Conservation (phyloP, 2,329 filamentous ascomycete species). For the Beauveria sp. region DNA sequence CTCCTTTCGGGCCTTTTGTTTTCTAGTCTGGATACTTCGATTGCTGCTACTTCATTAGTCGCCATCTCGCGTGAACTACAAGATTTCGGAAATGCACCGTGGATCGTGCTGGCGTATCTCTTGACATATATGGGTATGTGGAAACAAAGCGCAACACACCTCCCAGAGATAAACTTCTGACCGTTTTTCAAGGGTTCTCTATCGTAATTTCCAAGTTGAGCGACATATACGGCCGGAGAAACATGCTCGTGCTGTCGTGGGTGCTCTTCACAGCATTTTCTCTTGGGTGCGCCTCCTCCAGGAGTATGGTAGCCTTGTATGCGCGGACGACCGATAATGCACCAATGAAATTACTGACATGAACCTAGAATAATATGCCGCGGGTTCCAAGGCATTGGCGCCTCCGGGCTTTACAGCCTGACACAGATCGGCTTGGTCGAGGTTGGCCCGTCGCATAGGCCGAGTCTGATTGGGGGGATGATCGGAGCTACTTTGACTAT, state of each 20-base stretch:
- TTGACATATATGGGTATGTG: slow-evolving; percentile 47
- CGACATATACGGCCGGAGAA: slow-evolving; percentile 49
- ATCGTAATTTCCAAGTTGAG: slow-evolving; percentile 52
- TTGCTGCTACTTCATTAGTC: slow-evolving; percentile 51
- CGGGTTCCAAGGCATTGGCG: slow-evolving; percentile 53
- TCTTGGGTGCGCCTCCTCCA: slow-evolving; percentile 43
- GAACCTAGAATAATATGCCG: slow-evolving; percentile 46
- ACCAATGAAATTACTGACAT: slow-evolving; percentile 14
- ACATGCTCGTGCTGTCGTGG: slow-evolving; percentile 44
- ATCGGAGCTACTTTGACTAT: slow-evolving; percentile 49
- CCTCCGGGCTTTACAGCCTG: slow-evolving; percentile 53
- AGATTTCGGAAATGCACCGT: slow-evolving; percentile 44
- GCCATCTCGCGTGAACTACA: slow-evolving; percentile 45
- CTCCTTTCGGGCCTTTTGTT: slow-evolving; percentile 47
- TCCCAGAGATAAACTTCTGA: background rate
- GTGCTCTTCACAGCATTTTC: slow-evolving; percentile 48
- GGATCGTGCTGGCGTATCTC: slow-evolving; percentile 49
- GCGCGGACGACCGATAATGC: slow-evolving; percentile 15
- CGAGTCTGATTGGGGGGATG: slow-evolving; percentile 46
- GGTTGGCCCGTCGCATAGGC: slow-evolving; percentile 44
- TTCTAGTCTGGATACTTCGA: slow-evolving; percentile 50
- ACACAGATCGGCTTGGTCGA: slow-evolving; percentile 51
- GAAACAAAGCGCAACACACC: background rate
- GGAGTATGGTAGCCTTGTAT: slow-evolving; percentile 44
- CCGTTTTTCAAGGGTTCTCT: slow-evolving; percentile 38